Conservation (phyloP, 2,329 filamentous ascomycete genomes). For the Aspergillus proliferans region DNA sequence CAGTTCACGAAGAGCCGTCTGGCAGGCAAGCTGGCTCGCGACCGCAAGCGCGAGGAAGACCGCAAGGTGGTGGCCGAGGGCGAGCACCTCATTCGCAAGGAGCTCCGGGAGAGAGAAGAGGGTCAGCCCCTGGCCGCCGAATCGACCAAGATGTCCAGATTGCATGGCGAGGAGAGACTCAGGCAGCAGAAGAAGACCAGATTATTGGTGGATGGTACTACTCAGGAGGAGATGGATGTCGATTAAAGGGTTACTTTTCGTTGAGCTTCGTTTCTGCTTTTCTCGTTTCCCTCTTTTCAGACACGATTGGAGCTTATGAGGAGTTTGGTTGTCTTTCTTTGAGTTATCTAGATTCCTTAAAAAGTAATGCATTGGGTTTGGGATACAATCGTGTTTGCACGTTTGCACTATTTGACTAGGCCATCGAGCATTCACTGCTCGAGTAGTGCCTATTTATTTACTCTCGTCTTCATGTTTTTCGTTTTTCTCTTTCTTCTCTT, state of each 20-base stretch:
- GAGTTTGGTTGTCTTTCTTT: slow-evolving; percentile 14
- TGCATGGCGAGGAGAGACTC: slow-evolving; percentile 37
- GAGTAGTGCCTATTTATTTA: neutral
- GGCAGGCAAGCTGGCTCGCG: slow-evolving; percentile 69
- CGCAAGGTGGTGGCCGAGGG: slow-evolving; percentile 86
- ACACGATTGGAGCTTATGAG: slow-evolving; percentile 15
- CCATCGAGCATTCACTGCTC: too few species aligned
- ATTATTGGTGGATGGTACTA: slow-evolving; percentile 39
- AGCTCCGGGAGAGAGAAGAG: slow-evolving; percentile 54
- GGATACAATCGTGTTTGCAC: neutral
- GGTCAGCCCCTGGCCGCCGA: slow-evolving; percentile 29
- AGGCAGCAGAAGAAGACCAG: slow-evolving; percentile 40
- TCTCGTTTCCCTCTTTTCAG: slow-evolving; percentile 11
- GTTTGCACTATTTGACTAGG: neutral
- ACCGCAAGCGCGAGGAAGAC: slow-evolving; percentile 70
- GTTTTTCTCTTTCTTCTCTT: slow-evolving; percentile 1
- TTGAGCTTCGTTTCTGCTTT: slow-evolving; percentile 2
- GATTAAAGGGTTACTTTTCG: slow-evolving; percentile 28
- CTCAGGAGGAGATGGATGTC: slow-evolving; percentile 43
- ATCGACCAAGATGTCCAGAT: slow-evolving; percentile 29
- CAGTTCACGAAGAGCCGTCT: slow-evolving; percentile 92
- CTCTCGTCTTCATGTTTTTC: slow-evolving; percentile 2
- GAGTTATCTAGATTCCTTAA: slow-evolving; percentile 7
- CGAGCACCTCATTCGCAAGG: slow-evolving; percentile 80
- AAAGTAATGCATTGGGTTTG: slow-evolving; percentile 3